Conservation (phyloP, 1,139 yeast genomes). For the Yamadazyma siamensis region DNA sequence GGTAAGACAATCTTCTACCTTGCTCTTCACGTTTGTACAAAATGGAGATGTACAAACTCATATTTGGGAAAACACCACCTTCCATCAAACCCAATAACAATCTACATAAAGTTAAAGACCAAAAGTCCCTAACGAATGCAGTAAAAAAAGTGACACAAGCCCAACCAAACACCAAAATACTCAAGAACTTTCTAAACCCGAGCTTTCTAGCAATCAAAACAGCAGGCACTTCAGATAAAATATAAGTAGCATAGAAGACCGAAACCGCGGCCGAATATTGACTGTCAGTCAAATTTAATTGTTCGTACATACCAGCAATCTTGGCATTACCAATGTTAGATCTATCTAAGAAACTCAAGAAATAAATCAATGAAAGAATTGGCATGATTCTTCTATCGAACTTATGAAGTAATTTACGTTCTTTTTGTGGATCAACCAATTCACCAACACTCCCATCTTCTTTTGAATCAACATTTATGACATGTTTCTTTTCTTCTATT, state of each 20-base stretch:
- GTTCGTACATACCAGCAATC: slow-evolving; percentile 19
- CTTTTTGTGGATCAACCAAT: slow-evolving; percentile 6
- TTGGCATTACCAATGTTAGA: slow-evolving; percentile 25
- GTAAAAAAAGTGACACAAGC: slow-evolving; percentile 17
- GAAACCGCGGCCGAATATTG: slow-evolving; percentile 19
- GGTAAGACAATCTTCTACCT: slow-evolving; percentile 36
- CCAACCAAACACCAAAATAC: slow-evolving; percentile 17
- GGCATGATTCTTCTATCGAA: slow-evolving; percentile 17
- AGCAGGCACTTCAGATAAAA: slow-evolving; percentile 16
- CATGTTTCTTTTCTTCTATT: slow-evolving; percentile 2
- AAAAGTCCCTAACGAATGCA: slow-evolving; percentile 15
- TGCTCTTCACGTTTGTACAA: slow-evolving; percentile 4
- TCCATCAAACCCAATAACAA: slow-evolving; percentile 21
- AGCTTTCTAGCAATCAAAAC: slow-evolving; percentile 10
- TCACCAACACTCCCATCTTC: slow-evolving; percentile 2
- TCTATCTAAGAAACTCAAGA: slow-evolving; percentile 22
- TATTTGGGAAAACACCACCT: slow-evolving; percentile 29
- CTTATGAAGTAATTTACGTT: slow-evolving; percentile 6
- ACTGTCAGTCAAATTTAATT: slow-evolving; percentile 12
- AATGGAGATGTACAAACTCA: slow-evolving; percentile 12
- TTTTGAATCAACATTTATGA: slow-evolving; percentile 1
- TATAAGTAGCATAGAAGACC: slow-evolving; percentile 19
- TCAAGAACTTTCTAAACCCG: slow-evolving; percentile 3
- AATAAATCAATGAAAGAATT: slow-evolving; percentile 17
- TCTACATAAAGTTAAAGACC: slow-evolving; percentile 16